Evolutionary conservation across 139 green algal genomes (phyloP).

Genomic region (Penium margaritaceum): DNA sequence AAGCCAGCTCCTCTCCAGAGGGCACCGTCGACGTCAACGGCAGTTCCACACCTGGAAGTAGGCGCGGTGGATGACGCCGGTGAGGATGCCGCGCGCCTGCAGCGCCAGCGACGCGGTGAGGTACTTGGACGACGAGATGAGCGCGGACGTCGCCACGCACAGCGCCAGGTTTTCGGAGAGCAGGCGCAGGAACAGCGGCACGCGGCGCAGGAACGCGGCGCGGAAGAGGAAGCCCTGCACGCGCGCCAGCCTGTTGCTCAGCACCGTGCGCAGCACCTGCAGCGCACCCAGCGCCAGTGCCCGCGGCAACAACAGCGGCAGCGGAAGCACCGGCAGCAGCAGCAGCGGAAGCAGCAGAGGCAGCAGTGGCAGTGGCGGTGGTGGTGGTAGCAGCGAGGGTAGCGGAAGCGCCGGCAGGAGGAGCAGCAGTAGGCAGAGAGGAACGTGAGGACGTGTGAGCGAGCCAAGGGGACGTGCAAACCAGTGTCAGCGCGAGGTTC

Average conservation of each 20-base stretch:
- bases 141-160: slow-evolving; percentile 47
- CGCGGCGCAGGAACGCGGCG: slow-evolving; percentile 58
- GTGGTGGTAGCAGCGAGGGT: no score
- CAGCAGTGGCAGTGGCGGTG: no score
- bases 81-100: slow-evolving; percentile 56
- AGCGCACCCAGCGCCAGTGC: no score
- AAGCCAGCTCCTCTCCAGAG: no score
- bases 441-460: no score
- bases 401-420: no score
- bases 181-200: slow-evolving; percentile 60
- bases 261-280: slow-evolving; percentile 49
- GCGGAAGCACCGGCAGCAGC: no score
- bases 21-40: no score
- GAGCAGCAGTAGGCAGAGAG: no score
- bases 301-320: not conserved
- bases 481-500: no score
- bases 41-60: slow-evolving; percentile 39
- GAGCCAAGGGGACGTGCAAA: no score
- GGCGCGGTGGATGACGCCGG: slow-evolving; percentile 49
- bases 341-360: no score
- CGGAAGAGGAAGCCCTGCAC: slow-evolving; percentile 67
- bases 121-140: slow-evolving; percentile 20
- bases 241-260: slow-evolving; percentile 62
- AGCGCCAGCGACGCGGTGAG: slow-evolving; percentile 49
- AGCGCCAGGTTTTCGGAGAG: slow-evolving; percentile 62